A percentile compares a stretch with the other conserved stretches of the same genome.
Evolutionary conservation across 257 asterid species (phyloP).

Genomic region (Ligustrum vulgare): DNA sequence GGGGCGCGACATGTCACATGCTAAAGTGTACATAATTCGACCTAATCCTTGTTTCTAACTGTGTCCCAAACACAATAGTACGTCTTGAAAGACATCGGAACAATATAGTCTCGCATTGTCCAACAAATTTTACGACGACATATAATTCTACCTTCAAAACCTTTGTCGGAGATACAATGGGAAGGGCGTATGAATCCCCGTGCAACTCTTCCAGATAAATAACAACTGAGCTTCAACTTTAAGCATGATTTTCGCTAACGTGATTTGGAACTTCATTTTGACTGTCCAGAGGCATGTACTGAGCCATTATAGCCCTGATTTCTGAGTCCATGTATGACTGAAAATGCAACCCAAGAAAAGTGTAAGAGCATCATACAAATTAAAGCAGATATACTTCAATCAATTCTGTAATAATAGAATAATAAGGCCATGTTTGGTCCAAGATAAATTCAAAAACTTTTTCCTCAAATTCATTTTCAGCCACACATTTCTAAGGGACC

Average conservation of each 20-base stretch:
- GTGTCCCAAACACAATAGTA: constrained; percentile 22
- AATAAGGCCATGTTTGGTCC: too few relatives aligned
- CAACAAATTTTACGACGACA: constrained; percentile 27
- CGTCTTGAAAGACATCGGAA: constrained; percentile 32
- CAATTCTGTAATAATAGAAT: neutral
- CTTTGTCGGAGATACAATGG: constrained; percentile 29
- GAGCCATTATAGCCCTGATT: constrained; percentile 95
- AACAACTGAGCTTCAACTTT: constrained; percentile 30
- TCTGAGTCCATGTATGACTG: constrained; percentile 95
- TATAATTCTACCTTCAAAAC: constrained; percentile 30
- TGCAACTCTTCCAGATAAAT: constrained; percentile 25
- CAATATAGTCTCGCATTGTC: constrained; percentile 15
- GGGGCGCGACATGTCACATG: constrained; percentile 33
- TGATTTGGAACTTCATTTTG: constrained; percentile 75
- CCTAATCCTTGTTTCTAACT: constrained; percentile 21
- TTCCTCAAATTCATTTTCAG: too few relatives aligned
- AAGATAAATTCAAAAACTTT: too few relatives aligned
- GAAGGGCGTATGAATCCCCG: constrained; percentile 28
- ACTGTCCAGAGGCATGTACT: constrained; percentile 89
- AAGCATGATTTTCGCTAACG: constrained; percentile 52
- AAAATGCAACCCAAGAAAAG: constrained; percentile 17
- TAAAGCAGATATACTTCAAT: neutral
- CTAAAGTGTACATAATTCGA: constrained; percentile 24
- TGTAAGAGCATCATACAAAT: neutral
- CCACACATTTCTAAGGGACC: too few relatives aligned